phyloP scores from a whole-genome alignment of 1,284 basidiomycete genomes.

The Gomphus bonarii region DNA sequence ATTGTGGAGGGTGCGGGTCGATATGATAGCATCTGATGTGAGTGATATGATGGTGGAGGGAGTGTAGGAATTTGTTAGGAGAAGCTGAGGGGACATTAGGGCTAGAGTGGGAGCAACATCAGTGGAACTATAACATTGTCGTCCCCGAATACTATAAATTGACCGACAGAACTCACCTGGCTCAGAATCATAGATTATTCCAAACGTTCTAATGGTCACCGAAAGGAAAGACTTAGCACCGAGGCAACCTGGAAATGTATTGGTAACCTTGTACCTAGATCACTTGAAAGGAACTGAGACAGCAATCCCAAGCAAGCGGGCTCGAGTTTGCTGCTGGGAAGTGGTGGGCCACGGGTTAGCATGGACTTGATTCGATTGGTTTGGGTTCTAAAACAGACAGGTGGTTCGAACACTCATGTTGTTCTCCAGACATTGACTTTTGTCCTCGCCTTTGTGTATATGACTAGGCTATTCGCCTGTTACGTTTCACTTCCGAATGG shows the following conservation, averaged over 20 bases:
- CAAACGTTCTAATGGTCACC: background rate
- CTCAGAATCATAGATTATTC: background rate
- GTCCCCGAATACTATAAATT: background rate
- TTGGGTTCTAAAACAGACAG: too few species aligned
- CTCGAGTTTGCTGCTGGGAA: background rate
- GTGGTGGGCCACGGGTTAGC: too few species aligned
- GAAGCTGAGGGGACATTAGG: conserved; percentile 55
- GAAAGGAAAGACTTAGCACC: background rate
- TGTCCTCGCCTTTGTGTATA: too few species aligned
- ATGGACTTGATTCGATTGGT: too few species aligned
- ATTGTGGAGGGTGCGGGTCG: conserved; percentile 47
- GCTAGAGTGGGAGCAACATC: conserved; percentile 14
- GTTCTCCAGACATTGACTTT: too few species aligned
- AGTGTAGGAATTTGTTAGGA: conserved; percentile 61
- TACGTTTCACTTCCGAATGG: too few species aligned
- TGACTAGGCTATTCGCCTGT: too few species aligned
- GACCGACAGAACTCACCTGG: background rate
- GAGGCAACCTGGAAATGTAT: background rate
- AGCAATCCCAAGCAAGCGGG: background rate
- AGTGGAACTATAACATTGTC: background rate
- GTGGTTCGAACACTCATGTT: too few species aligned
- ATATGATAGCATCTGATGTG: conserved; percentile 49
- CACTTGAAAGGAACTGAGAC: background rate
- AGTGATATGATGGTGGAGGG: conserved; percentile 47
- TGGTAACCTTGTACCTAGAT: background rate